Evolutionary conservation across 2,329 filamentous ascomycete species (phyloP).

Genomic region (Talaromyces sp.): DNA sequence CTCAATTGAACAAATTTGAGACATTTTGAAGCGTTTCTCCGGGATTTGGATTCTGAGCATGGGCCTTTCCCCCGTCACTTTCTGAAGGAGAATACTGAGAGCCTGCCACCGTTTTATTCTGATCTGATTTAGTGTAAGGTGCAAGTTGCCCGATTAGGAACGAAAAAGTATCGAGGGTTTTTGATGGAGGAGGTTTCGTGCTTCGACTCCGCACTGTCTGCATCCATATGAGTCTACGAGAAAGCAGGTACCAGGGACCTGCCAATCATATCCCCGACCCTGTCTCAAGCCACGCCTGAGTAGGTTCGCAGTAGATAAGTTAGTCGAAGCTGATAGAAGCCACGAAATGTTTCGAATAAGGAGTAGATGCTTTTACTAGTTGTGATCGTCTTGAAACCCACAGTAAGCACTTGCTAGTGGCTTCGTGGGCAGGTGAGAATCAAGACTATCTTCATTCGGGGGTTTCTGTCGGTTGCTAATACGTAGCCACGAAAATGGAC

Average conservation of each 20-base stretch:
- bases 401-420: background rate
- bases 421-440: background rate
- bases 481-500: background rate
- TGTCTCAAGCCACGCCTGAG: background rate
- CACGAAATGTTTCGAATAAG: background rate
- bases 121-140: background rate
- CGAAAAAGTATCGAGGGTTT: background rate
- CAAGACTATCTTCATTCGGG: background rate
- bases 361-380: background rate
- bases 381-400: constrained; percentile 1
- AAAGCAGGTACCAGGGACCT: constrained; percentile 4
- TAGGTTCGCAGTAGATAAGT: background rate
- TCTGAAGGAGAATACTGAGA: background rate
- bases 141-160: background rate
- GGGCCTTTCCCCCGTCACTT: background rate
- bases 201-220: background rate
- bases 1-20: constrained; percentile 10
- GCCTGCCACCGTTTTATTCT: constrained; percentile 3
- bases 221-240: background rate
- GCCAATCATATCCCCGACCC: background rate
- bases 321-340: background rate
- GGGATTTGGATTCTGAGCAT: background rate
- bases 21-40: constrained; percentile 13
- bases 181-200: background rate
- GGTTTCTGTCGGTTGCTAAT: background rate